Percentiles rank a stretch among this genome's conserved stretches.
These are phyloP conservation scores for Erucastrum elatum DNA, from an alignment of 345 rosid species.

Conservation along the genomic window DNA sequence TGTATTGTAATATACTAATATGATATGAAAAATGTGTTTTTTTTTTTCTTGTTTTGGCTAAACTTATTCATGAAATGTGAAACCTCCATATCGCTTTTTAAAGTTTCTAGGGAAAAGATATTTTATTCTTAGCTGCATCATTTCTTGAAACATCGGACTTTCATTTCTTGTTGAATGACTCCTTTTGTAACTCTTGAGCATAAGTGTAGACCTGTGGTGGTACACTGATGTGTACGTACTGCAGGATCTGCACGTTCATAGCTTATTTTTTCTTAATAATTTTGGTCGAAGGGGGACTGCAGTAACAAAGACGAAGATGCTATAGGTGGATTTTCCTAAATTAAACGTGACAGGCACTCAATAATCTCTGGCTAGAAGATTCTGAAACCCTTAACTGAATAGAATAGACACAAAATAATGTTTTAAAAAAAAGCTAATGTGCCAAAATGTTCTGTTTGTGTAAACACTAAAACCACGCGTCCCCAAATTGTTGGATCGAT, in stretches of 20 bases:
- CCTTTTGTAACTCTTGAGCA: neutral
- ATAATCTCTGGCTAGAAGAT: neutral
- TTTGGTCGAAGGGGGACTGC: neutral
- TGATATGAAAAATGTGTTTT: neutral
- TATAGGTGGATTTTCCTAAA: neutral
- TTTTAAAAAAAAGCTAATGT: neutral
- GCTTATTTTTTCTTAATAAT: neutral
- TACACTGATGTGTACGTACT: neutral
- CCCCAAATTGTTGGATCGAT: neutral
- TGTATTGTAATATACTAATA: neutral
- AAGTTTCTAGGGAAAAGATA: neutral
- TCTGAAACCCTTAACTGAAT: neutral
- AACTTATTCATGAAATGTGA: neutral
- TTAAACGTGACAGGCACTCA: neutral
- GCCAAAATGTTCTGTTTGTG: neutral
- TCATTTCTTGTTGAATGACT: neutral
- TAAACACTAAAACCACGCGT: neutral
- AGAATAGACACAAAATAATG: neutral
- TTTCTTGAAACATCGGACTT: neutral
- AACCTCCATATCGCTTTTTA: neutral
- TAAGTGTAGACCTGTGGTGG: neutral
- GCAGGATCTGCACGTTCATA: neutral
- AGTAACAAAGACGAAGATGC: neutral
- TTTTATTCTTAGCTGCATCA: neutral
- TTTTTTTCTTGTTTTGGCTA: neutral